A percentile compares a stretch with the other conserved stretches of the same genome.
Conservation (phyloP, 169 alveolate genomes). For the Plasmodium knowlesi region DNA sequence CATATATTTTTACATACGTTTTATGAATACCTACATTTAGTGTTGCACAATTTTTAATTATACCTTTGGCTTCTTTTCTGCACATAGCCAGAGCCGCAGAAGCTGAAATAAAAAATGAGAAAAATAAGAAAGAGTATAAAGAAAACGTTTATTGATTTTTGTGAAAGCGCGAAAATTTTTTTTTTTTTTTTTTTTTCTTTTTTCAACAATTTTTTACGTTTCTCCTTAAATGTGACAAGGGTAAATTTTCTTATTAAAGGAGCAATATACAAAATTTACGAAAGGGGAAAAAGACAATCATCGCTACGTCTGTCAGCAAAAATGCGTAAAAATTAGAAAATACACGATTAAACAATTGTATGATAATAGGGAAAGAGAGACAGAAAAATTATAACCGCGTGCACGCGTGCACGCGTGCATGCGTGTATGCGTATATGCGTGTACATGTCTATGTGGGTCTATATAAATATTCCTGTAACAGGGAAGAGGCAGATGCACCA, state of each 20-base stretch:
- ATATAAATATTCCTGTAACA: not conserved
- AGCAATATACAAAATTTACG: not conserved
- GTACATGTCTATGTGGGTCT: not conserved
- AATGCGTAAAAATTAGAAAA: not conserved
- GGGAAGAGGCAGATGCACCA: not conserved
- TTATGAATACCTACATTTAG: not conserved
- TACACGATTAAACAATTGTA: not conserved
- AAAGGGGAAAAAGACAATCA: not conserved
- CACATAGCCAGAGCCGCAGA: not conserved
- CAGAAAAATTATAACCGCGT: not conserved
- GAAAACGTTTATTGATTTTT: not conserved
- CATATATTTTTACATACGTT: not conserved
- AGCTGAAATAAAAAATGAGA: not conserved
- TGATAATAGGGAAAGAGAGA: not conserved
- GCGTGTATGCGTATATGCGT: not conserved
- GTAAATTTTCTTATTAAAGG: not conserved
- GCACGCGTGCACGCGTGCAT: not conserved
- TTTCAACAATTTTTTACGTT: not conserved
- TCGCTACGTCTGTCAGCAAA: not conserved
- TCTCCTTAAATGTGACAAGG: not conserved
- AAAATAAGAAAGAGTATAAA: not conserved
- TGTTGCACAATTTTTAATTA: not conserved
- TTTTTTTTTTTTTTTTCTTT: constrained; percentile 1
- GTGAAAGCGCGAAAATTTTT: constrained; percentile 1
- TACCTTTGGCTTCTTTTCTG: not conserved